phyloP scores from a whole-genome alignment of 148 eudicot genomes.

The Chenopodium berlandieri region DNA sequence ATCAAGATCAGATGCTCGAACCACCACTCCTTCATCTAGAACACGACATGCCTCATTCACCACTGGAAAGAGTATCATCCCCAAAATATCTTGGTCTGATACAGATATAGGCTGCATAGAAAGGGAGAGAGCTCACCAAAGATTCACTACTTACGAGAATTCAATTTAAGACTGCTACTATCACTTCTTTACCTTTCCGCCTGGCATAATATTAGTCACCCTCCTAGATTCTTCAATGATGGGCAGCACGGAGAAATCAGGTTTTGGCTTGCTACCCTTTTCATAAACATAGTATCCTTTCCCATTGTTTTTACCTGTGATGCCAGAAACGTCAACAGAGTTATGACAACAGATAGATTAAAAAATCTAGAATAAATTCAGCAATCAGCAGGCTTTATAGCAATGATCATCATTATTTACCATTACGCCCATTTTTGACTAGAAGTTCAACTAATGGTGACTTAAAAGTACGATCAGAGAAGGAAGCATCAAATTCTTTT shows the following conservation, averaged over 20 bases:
- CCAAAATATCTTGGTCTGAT: conserved; percentile 82
- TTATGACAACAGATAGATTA: conserved; percentile 4
- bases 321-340: not conserved
- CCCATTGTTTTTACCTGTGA: conserved; percentile 83
- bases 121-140: conserved; percentile 9
- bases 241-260: conserved; percentile 72
- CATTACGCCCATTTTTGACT: conserved; percentile 77
- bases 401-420: conserved; percentile 34
- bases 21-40: conserved; percentile 77
- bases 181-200: conserved; percentile 67
- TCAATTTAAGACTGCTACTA: not conserved
- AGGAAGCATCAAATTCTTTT: conserved; percentile 46
- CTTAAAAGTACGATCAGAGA: conserved; percentile 55
- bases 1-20: conserved; percentile 96
- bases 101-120: conserved; percentile 69
- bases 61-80: conserved; percentile 91
- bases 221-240: conserved; percentile 80
- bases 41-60: conserved; percentile 98
- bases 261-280: conserved; percentile 91
- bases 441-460: conserved; percentile 71
- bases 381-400: not conserved
- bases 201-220: conserved; percentile 70
- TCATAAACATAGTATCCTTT: conserved; percentile 82
- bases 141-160: not conserved
- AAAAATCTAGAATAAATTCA: conserved; percentile 5